Evolutionary conservation across 225 moss, liverwort and hornwort species (phyloP), one percentile per base, ranked within the genome.

Genomic region (Ulota crispa): DNA sequence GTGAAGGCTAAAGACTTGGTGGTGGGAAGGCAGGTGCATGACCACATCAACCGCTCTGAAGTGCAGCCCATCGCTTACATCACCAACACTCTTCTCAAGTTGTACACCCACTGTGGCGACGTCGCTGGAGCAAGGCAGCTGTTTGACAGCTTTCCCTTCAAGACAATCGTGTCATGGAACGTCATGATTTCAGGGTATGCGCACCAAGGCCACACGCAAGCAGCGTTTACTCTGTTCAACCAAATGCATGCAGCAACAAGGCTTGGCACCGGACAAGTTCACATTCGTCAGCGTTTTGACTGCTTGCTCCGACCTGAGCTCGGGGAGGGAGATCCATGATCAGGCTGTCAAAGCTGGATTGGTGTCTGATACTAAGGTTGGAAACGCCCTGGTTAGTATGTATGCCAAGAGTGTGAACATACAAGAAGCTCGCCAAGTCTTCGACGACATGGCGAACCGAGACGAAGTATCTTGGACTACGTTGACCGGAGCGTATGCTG

Each of bases 101-200:
- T 90, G 88, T 88, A 87, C 59, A 78, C 81, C 10, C 83, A 81
- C 64, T 90, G 88, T 81, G 90, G 88, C 23, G 87, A 85, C 32
- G 50, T 88, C 47, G 54, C 78, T 14, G 78, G 47, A 55, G 90
- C 90, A 31, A 80, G 66, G 76, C 70, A 83, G 43, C 52, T 90
- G 16, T 90, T 90, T 76, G 81, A 90, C 62, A 71, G 24, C n/a
- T 66, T 85, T 42, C 14, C 67, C 41, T 75, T 64, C 37, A 85
- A 86, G 79, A 81, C 69, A 31, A 19, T 88, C 54, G 85, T 84
- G 3, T 88, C 90, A 54, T 90, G 88, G 87, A 88, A 85, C 73
- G 78, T 84, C 10, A 85, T 90, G 83, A 79, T 90, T 77, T 78
- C 85, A 71, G 88, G 85, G 43, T 88, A 83, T 62, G 90, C 79